Conservation (phyloP, 1,284 basidiomycete species). For the Ceratorhiza oryzae-sativae region DNA sequence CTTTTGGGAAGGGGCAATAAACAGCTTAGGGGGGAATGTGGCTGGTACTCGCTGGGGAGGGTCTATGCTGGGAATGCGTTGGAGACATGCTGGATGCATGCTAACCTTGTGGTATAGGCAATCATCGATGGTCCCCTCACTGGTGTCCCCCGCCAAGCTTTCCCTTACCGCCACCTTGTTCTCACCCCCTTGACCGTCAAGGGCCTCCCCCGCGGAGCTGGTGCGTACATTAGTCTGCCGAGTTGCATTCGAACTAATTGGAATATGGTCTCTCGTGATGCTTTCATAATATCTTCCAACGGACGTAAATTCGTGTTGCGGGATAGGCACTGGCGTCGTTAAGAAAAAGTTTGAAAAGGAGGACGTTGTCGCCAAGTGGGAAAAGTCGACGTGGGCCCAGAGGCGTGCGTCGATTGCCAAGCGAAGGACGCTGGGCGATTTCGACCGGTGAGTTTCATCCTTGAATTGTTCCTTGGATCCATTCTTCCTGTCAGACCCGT, state of each 20-base stretch:
- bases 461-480: not conserved
- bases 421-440: slow-evolving; percentile 85
- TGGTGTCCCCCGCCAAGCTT: slow-evolving; percentile 89
- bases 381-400: slow-evolving; percentile 84
- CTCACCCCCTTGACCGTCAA: slow-evolving; percentile 88
- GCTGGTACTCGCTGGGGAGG: no score
- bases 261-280: no score
- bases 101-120: slow-evolving; percentile 63
- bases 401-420: slow-evolving; percentile 81
- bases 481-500: no score
- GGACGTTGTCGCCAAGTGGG: slow-evolving; percentile 80
- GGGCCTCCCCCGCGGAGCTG: slow-evolving; percentile 87
- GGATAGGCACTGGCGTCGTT: slow-evolving; percentile 65
- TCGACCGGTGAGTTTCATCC: slow-evolving; percentile 65
- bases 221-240: slow-evolving; percentile 49
- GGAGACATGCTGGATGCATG: no score
- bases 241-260: not conserved
- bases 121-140: slow-evolving; percentile 94
- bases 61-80: no score
- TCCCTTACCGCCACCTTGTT: slow-evolving; percentile 90
- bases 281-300: not conserved
- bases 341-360: slow-evolving; percentile 90
- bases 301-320: no score
- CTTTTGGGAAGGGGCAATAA: no score
- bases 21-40: no score